Evolutionary conservation across 768 basidiomycete genomes (phyloP).

Genomic region (Auriscalpium orientale): DNA sequence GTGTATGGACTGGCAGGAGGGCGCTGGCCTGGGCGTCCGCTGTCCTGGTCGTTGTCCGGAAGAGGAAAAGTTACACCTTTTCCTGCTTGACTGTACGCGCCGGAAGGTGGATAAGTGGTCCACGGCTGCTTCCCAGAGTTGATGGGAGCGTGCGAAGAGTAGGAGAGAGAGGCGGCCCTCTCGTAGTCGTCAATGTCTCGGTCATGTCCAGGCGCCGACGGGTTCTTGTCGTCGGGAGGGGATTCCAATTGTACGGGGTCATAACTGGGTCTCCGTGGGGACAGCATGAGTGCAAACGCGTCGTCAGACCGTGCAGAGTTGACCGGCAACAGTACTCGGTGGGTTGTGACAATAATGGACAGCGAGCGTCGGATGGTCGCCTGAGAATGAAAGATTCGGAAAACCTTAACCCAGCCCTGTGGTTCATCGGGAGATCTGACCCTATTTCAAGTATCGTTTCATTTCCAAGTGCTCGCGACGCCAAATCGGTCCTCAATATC

Average conservation of each 20-base stretch:
- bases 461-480: too few relatives aligned
- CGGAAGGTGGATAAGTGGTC: neutral
- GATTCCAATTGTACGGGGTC: neutral
- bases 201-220: neutral
- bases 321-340: neutral
- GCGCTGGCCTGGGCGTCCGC: neutral
- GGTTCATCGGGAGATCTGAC: neutral
- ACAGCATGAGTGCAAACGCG: neutral
- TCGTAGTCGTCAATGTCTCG: conserved; percentile 4
- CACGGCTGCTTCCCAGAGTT: neutral
- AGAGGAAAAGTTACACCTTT: too few relatives aligned
- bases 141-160: conserved; percentile 5
- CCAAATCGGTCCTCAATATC: too few relatives aligned
- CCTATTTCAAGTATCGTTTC: too few relatives aligned
- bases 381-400: neutral
- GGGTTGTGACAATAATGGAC: neutral
- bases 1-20: neutral
- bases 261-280: neutral
- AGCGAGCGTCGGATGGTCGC: neutral
- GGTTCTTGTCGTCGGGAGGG: neutral
- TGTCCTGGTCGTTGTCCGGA: neutral
- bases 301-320: neutral
- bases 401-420: neutral
- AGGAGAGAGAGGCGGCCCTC: conserved; percentile 3
- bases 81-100: neutral